These are phyloP conservation scores for Betula pendula DNA, from an alignment of 306 rosid species.

Conservation along the genomic window DNA sequence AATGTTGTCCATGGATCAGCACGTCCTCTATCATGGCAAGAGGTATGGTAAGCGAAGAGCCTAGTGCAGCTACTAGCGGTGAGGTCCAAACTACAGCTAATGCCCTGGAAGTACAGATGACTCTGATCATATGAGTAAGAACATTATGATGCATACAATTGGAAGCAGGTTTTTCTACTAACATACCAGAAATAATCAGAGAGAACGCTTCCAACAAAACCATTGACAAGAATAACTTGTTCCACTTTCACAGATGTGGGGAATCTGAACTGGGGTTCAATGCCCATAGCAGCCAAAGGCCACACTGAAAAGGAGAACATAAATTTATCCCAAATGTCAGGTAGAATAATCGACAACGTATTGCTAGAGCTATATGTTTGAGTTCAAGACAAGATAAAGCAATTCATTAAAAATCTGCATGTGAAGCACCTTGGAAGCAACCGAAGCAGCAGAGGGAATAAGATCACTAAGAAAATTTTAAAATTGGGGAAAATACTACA, in stretches of 20 bases:
- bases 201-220: constrained; percentile 38
- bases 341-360: constrained; percentile 10
- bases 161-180: not conserved
- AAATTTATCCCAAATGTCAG: not conserved
- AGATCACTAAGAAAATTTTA: no score
- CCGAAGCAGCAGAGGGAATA: not conserved
- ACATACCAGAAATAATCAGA: constrained; percentile 37
- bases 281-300: constrained; percentile 34
- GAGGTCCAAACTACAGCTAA: constrained; percentile 39
- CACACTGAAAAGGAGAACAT: constrained; percentile 19
- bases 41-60: constrained; percentile 36
- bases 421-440: not conserved
- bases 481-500: not conserved
- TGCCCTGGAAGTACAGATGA: constrained; percentile 19
- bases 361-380: not conserved
- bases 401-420: not conserved
- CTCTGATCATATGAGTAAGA: not conserved
- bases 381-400: not conserved
- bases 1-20: constrained; percentile 32
- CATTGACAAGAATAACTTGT: constrained; percentile 28
- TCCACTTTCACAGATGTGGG: constrained; percentile 29
- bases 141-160: not conserved
- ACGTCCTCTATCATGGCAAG: constrained; percentile 36
- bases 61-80: constrained; percentile 34
- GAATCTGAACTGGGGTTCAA: constrained; percentile 34